phyloP scores from a whole-genome alignment of 2,329 filamentous ascomycete genomes.

The Ophiocordyceps camponoti-leonardi region DNA sequence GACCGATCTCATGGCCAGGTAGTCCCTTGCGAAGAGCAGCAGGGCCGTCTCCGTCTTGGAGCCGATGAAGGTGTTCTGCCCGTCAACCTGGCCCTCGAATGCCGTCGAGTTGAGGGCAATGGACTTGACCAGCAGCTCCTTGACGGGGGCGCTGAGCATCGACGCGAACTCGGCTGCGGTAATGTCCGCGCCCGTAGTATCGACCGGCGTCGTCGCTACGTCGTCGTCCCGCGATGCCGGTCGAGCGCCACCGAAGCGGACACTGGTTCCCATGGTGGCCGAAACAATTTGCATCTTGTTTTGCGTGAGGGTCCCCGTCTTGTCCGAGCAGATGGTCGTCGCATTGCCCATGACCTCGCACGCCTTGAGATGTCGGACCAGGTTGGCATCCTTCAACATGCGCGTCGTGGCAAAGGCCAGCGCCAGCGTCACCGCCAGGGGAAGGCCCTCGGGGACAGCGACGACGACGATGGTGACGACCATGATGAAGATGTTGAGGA shows the following conservation, averaged over 20 bases:
- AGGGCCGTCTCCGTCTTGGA: constrained; percentile 66
- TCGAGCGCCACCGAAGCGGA: constrained; percentile 31
- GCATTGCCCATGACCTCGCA: constrained; percentile 74
- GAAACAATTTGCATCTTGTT: constrained; percentile 55
- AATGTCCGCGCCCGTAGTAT: constrained; percentile 19
- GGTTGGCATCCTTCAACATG: constrained; percentile 63
- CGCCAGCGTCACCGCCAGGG: constrained; percentile 61
- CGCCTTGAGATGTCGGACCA: constrained; percentile 59
- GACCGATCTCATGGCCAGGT: constrained; percentile 50
- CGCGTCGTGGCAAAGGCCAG: constrained; percentile 61
- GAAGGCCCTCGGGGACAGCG: constrained; percentile 61
- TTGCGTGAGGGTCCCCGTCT: constrained; percentile 49
- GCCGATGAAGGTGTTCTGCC: constrained; percentile 49
- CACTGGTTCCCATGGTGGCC: constrained; percentile 36
- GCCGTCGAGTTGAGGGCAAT: constrained; percentile 55
- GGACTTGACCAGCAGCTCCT: constrained; percentile 39
- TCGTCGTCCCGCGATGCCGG: constrained; percentile 8
- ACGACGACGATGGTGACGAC: constrained; percentile 69
- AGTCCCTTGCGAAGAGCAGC: constrained; percentile 50
- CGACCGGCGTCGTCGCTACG: constrained; percentile 5
- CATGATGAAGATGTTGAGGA: constrained; percentile 61
- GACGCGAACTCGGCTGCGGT: constrained; percentile 27
- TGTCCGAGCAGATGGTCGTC: constrained; percentile 52
- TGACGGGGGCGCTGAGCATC: constrained; percentile 26
- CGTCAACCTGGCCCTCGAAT: constrained; percentile 58